A percentile compares a stretch with the other conserved stretches of the same genome.
phyloP scores from a whole-genome alignment of 441 rosid species.

The Pelargonium hybrid region DNA sequence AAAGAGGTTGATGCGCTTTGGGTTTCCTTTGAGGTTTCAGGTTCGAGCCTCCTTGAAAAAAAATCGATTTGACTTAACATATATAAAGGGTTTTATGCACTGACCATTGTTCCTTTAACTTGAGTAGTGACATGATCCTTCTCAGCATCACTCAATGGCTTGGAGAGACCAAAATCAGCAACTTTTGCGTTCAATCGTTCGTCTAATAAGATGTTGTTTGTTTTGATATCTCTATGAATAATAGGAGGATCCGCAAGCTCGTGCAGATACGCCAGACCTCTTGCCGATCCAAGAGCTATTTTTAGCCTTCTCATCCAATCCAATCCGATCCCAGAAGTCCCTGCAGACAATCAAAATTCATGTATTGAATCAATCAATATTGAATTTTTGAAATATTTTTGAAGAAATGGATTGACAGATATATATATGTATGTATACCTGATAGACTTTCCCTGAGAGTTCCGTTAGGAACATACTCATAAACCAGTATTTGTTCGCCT shows the following conservation, averaged over 20 bases:
- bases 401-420: neutral
- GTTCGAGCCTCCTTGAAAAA: too few relatives aligned
- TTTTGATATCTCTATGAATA: slow-evolving; percentile 64
- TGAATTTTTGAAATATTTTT: too few relatives aligned
- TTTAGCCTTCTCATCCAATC: slow-evolving; percentile 66
- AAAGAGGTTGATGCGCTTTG: too few relatives aligned
- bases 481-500: slow-evolving; percentile 66
- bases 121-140: slow-evolving; percentile 54
- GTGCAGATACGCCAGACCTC: slow-evolving; percentile 65
- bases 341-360: slow-evolving; percentile 24
- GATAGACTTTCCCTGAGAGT: slow-evolving; percentile 52
- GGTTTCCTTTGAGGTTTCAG: too few relatives aligned
- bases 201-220: slow-evolving; percentile 58
- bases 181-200: slow-evolving; percentile 62
- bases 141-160: slow-evolving; percentile 39
- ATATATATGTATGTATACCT: slow-evolving; percentile 29
- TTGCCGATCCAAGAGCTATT: slow-evolving; percentile 57
- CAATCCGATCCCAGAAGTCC: slow-evolving; percentile 54
- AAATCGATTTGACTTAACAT: too few relatives aligned
- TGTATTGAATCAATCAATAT: too few relatives aligned
- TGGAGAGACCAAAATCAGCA: slow-evolving; percentile 80
- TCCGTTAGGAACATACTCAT: slow-evolving; percentile 65
- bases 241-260: slow-evolving; percentile 79
- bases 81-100: too few relatives aligned
- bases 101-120: slow-evolving; percentile 86